Conservation (phyloP, 768 basidiomycete species). For the Lactifluus pinguis region DNA sequence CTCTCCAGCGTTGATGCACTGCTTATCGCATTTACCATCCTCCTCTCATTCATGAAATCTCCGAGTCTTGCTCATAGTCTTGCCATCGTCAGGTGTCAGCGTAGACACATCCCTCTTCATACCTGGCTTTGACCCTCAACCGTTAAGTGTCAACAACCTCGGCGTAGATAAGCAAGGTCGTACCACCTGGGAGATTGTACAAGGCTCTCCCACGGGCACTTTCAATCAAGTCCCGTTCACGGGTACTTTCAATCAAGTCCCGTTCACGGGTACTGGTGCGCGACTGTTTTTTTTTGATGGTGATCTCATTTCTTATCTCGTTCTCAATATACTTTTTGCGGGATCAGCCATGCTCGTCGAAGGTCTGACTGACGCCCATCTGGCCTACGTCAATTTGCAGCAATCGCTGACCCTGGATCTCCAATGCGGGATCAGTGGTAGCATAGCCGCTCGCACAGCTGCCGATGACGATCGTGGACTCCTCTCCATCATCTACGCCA, state of each 20-base stretch:
- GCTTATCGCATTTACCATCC: too few species aligned
- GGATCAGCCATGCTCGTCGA: slow-evolving; percentile 3
- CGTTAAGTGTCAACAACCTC: slow-evolving; percentile 1
- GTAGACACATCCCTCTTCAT: slow-evolving; percentile 5
- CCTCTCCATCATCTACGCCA: background rate
- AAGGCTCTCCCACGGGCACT: background rate
- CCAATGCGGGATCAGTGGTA: background rate
- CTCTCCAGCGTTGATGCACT: too few species aligned
- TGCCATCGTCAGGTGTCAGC: background rate
- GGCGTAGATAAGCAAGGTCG: slow-evolving; percentile 4
- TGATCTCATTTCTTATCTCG: background rate
- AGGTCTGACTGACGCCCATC: slow-evolving; percentile 3
- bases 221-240: background rate
- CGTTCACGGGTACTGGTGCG: slow-evolving; percentile 1
- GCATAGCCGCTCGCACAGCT: slow-evolving; percentile 3
- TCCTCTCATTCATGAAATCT: background rate
- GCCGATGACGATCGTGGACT: background rate
- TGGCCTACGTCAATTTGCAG: background rate
- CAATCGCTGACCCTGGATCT: background rate
- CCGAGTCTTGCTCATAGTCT: background rate
- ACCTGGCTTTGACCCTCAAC: slow-evolving; percentile 9
- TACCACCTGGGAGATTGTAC: slow-evolving; percentile 8
- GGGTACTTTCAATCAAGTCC: background rate
- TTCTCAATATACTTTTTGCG: too few species aligned
- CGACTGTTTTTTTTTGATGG: background rate